These are phyloP conservation scores for Dactylellina haptotyla DNA, from an alignment of 2,329 filamentous ascomycete genomes.

Conservation along the genomic window DNA sequence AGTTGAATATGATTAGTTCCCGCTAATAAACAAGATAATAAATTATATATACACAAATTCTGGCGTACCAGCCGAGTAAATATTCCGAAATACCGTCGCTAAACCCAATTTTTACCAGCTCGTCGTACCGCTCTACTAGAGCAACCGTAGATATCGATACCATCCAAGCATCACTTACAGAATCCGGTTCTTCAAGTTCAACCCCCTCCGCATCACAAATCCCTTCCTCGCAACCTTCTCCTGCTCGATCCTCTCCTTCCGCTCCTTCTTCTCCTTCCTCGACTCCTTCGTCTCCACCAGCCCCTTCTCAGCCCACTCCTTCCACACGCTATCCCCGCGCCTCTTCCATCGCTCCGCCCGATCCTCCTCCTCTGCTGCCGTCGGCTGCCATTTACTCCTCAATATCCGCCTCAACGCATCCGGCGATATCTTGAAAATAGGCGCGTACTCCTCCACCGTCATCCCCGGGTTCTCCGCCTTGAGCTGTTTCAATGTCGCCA, in stretches of 20 bases:
- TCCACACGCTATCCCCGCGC: conserved; percentile 71
- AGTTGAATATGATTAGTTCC: too few species aligned
- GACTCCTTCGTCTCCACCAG: conserved; percentile 39
- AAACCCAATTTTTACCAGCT: too few species aligned
- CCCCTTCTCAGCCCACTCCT: conserved; percentile 34
- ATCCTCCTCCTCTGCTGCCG: conserved; percentile 67
- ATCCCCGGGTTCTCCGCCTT: conserved; percentile 78
- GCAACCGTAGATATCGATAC: too few species aligned
- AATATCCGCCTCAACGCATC: conserved; percentile 90
- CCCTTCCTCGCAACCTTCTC: conserved; percentile 21
- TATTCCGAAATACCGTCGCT: too few species aligned
- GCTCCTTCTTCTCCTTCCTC: conserved; percentile 23
- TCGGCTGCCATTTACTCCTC: conserved; percentile 78
- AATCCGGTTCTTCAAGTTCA: conserved; percentile 52
- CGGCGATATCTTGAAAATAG: conserved; percentile 84
- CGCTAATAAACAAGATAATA: too few species aligned
- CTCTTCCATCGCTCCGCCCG: conserved; percentile 72
- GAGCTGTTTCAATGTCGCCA: conserved; percentile 87
- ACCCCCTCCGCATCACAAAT: conserved; percentile 29
- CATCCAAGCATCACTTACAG: conserved; percentile 1
- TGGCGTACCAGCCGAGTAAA: too few species aligned
- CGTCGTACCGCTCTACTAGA: too few species aligned
- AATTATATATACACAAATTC: too few species aligned
- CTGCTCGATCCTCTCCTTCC: background rate
- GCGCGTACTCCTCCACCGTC: conserved; percentile 77